Percentiles rank a stretch among this genome's conserved stretches.
Conservation (phyloP, 441 rosid genomes). For the Geranium incanum region DNA sequence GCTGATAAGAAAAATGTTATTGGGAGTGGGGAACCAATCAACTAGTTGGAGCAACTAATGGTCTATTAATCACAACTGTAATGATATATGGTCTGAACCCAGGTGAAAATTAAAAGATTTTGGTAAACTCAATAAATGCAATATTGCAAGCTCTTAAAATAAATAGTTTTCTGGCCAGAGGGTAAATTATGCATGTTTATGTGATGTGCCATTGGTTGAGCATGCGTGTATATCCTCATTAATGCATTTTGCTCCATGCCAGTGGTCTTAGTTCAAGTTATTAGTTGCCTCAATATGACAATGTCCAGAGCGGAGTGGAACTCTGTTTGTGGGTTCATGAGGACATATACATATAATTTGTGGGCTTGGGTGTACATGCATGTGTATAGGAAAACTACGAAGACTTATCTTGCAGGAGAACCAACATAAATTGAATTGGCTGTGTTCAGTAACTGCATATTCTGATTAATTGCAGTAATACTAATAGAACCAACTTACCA, state of each 20-base stretch:
- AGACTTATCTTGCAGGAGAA: not conserved
- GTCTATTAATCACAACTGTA: not conserved
- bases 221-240: not conserved
- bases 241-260: not conserved
- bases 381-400: not conserved
- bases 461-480: not conserved
- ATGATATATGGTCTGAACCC: not conserved
- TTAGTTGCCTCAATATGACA: not conserved
- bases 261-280: not conserved
- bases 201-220: not conserved
- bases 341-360: not conserved
- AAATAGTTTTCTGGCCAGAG: not conserved
- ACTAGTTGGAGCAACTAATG: not conserved
- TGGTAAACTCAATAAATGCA: not conserved
- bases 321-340: not conserved
- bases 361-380: slow-evolving; percentile 1
- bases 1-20: no score
- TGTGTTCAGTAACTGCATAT: not conserved
- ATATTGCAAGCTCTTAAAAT: not conserved
- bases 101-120: not conserved
- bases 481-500: slow-evolving; percentile 7
- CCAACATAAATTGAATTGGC: slow-evolving; percentile 4
- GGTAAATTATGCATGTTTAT: not conserved
- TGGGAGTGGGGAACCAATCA: not conserved
- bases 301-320: not conserved